These are phyloP conservation scores for Kwoniella bestiolae DNA, from an alignment of 768 basidiomycete genomes.

Conservation along the genomic window DNA sequence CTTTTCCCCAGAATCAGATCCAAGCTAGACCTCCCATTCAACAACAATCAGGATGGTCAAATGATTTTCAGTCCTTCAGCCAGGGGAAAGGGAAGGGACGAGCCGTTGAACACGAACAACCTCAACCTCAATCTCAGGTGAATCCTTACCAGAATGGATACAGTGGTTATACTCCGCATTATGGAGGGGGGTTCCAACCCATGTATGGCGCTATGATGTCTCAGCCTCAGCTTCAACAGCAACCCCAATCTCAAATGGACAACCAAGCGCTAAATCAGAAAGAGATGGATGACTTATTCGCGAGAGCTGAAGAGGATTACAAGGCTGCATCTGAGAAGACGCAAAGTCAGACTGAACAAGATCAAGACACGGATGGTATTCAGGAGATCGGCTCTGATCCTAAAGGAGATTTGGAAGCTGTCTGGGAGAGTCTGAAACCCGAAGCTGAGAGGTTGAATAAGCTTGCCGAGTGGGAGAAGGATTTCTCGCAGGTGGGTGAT, in stretches of 20 bases:
- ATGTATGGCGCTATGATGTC: constrained; percentile 6
- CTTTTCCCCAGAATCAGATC: neutral
- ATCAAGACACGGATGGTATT: constrained; percentile 16
- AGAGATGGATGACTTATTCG: constrained; percentile 22
- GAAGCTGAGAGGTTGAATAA: constrained; percentile 52
- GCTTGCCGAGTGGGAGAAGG: constrained; percentile 56
- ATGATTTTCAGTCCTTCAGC: constrained; percentile 36
- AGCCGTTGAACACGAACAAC: constrained; percentile 53
- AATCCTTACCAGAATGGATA: constrained; percentile 4
- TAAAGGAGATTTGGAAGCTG: constrained; percentile 53
- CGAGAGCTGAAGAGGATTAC: constrained; percentile 34
- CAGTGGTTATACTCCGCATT: neutral
- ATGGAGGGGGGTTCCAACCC: constrained; percentile 9
- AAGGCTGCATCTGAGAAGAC: constrained; percentile 40
- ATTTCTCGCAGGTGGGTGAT: constrained; percentile 56
- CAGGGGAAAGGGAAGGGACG: constrained; percentile 80
- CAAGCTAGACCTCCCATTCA: constrained; percentile 5
- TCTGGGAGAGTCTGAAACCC: constrained; percentile 55
- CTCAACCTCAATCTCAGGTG: neutral
- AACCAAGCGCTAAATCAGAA: constrained; percentile 4
- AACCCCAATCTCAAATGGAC: neutral
- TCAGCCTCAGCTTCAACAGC: neutral
- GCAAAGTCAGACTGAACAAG: constrained; percentile 4
- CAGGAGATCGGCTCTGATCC: constrained; percentile 33
- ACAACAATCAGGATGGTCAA: constrained; percentile 23